Percentiles rank a stretch among this genome's conserved stretches.
phyloP scores from a whole-genome alignment of 169 alveolate species.

The Cyclospora cayetanensis region DNA sequence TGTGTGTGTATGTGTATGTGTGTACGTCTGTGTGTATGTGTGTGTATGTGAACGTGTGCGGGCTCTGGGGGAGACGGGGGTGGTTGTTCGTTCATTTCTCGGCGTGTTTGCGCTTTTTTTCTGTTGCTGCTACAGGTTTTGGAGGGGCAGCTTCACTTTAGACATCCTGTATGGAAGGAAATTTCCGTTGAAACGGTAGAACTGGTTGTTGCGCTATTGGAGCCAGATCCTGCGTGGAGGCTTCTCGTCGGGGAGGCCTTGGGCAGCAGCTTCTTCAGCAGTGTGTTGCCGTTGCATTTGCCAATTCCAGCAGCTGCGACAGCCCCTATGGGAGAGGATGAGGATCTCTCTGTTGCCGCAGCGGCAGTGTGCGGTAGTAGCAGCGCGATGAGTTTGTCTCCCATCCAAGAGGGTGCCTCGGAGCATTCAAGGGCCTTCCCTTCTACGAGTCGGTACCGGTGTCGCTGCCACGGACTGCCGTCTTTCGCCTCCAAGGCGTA shows the following conservation, averaged over 20 bases:
- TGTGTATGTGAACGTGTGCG: too few species aligned
- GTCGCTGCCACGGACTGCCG: neutral
- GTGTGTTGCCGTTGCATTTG: conserved; percentile 28
- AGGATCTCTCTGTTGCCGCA: neutral
- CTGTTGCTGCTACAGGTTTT: conserved; percentile 41
- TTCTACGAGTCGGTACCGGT: too few species aligned
- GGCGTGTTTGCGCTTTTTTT: neutral
- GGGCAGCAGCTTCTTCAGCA: conserved; percentile 48
- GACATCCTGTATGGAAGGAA: conserved; percentile 35
- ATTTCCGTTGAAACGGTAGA: conserved; percentile 4
- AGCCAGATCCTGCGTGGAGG: conserved; percentile 37
- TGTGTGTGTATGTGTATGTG: too few species aligned
- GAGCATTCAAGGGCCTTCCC: too few species aligned
- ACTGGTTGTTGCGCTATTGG: conserved; percentile 12
- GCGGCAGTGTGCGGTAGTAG: neutral
- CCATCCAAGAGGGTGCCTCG: too few species aligned
- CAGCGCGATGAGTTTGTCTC: neutral
- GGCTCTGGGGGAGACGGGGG: neutral
- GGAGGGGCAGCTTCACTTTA: conserved; percentile 23
- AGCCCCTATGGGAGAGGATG: neutral
- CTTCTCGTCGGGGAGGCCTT: conserved; percentile 38
- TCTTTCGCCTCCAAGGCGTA: neutral
- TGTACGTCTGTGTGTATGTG: too few species aligned
- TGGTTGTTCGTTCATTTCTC: neutral
- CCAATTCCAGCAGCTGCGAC: conserved; percentile 49